Percentiles rank a stretch among this genome's conserved stretches.
Evolutionary conservation across 2,329 filamentous ascomycete genomes (phyloP).

Genomic region (Malbranchea cinnamomea): DNA sequence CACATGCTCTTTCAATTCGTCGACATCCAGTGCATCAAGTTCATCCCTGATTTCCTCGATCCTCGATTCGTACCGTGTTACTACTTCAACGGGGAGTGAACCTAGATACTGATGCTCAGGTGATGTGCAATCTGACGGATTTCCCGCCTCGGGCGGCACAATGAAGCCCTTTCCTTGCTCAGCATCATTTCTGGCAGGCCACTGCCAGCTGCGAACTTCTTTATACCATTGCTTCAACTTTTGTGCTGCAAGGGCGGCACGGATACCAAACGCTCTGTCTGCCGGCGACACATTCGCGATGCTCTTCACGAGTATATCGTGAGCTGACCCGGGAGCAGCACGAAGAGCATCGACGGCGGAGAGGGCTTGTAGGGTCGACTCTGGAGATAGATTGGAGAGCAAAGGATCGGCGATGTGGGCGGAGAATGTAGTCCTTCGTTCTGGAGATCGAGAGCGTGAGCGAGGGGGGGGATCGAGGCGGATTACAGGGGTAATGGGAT

Average conservation of each 20-base stretch:
- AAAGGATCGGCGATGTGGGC: conserved; percentile 31
- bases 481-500: conserved; percentile 16
- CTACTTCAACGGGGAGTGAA: conserved; percentile 49
- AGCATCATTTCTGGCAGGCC: conserved; percentile 31
- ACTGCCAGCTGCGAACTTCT: conserved; percentile 45
- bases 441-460: conserved; percentile 22
- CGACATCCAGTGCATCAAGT: conserved; percentile 29
- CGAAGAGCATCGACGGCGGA: conserved; percentile 27
- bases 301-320: conserved; percentile 31
- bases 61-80: conserved; percentile 54
- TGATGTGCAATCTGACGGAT: conserved; percentile 2
- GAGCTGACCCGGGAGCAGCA: conserved; percentile 21
- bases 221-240: conserved; percentile 43
- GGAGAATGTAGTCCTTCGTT: conserved; percentile 21
- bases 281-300: conserved; percentile 40
- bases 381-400: conserved; percentile 38
- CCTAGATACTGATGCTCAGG: conserved; percentile 44
- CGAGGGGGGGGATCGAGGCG: conserved; percentile 16
- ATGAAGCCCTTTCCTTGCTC: conserved; percentile 29
- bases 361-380: conserved; percentile 38
- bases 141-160: conserved; percentile 12
- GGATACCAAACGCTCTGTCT: conserved; percentile 43
- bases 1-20: conserved; percentile 82
- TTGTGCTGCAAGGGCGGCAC: conserved; percentile 44
- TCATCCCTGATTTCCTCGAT: conserved; percentile 53